Evolutionary conservation across 2,329 filamentous ascomycete species (phyloP), one percentile per base, ranked within the genome.

Genomic region (Pseudogymnoascus sp.): DNA sequence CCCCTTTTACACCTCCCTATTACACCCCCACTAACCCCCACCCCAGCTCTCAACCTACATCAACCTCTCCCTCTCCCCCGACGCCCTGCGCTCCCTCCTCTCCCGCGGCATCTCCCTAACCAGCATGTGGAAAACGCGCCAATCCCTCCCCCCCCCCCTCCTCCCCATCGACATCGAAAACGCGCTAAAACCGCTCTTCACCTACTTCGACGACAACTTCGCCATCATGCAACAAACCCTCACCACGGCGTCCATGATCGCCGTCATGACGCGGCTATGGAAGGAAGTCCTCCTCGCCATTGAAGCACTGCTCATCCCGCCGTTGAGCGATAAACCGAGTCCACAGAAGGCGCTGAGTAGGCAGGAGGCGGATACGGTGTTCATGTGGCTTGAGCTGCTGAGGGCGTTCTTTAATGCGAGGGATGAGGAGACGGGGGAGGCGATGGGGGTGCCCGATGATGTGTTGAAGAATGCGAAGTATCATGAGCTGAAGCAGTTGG

Each of bases 151-250:
- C 51, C 81, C 81, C 60, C 81, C 82, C 1, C 80, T 89, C 8
- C 89, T 90, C 0, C 84, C 85, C 34, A 82, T 82, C 6, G 92
- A 97, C 65, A 83, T 96, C 19, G 89, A 91, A 68, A 88, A 88
- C 69, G 92, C 92, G 0, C 79, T 99, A 11, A 87, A 90, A 69
- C 90, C 92, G 4, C 82, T 99, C 0, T 95, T 97, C 74, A 85
- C 87, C 63, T 99, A 99, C 75, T 99, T 99, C 74, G 91, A 99
- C 74, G 93, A 97, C 74, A 99, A 99, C 73, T 99, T 99, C 76
- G 92, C 92, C 65, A 96, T 98, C 70, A 96, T 99, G 93, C 97
- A 98, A 78, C 87, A 95, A 76, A 97, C 93, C 0, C 80, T 99
- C 64, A 98, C 95, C 0, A 89, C 92, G 65, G 88, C 92, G 64